Base-by-base conservation (phyloP, 331 rosid species). In the Malus hybrid region DNA sequence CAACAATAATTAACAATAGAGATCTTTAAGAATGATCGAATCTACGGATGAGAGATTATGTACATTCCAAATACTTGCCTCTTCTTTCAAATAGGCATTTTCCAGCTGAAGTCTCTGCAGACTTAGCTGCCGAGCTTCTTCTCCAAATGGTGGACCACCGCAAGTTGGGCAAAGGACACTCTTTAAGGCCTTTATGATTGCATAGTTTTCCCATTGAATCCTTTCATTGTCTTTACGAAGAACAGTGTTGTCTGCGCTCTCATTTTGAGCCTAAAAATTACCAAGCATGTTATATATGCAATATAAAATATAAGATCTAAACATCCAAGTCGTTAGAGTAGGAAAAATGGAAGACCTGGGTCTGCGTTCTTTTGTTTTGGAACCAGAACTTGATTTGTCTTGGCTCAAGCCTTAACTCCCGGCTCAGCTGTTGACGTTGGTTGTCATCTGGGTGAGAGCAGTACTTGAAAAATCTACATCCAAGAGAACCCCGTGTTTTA, bases 311-410 rank as follows among this genome's bases (percentile, higher is more conserved):
- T 20, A n/a, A 54, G 27, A 19, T 16, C 28, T 15, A n/a, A n/a
- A 8, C n/a, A 46, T 66, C 7, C 34, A 72, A 29, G 62, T 10
- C 20, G 46, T 42, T 42, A 44, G 10, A 67, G 3, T 44, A 57
- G 19, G 63, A 29, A 39, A 20, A 29, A 65, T n/a, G 48, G 65
- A 50, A 44, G 60, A 87, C 98, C 96, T 89, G 89, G 15, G 77
- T 12, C 46, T 88, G 89, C 13, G 89, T 86, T 60, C 98, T 86
- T 80, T 79, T 93, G 65, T 93, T 89, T 61, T 90, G 98, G 76
- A 93, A 93, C 96, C 96, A 93, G 74, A 86, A 93, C 76, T 84
- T 86, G 57, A 93, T 78, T 79, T 90, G 95, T 42, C 67, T 86
- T 62, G 88, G 29, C 9, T 83, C 86, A 5, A 93, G 87, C 54